A percentile compares a stretch with the other conserved stretches of the same genome.
Evolutionary conservation across 192 early-diverging fungal genomes (phyloP).

Genomic region (Anaeromyces robustus): DNA sequence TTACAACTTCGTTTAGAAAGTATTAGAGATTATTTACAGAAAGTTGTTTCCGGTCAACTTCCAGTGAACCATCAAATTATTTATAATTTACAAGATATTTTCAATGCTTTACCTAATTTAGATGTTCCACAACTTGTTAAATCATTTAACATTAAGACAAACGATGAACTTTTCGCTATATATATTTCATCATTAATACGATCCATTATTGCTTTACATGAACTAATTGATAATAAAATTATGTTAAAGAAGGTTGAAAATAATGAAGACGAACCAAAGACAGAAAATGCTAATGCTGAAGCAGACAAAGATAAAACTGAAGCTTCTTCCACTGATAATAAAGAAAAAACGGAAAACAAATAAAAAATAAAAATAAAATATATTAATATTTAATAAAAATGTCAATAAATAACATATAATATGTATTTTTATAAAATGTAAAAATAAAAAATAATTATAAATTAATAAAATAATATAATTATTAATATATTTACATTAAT

Average conservation of each 20-base stretch:
- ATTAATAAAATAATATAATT: too few relatives aligned
- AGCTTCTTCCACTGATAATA: not conserved
- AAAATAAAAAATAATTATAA: too few relatives aligned
- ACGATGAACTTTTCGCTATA: conserved; percentile 89
- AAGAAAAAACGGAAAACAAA: not conserved
- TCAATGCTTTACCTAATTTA: conserved; percentile 91
- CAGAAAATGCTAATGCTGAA: conserved; percentile 16
- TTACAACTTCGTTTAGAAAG: conserved; percentile 71
- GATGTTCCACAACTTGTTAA: conserved; percentile 57
- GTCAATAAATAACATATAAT: too few relatives aligned
- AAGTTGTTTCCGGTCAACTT: conserved; percentile 68
- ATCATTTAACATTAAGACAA: conserved; percentile 82
- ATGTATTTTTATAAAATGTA: too few relatives aligned
- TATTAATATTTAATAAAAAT: too few relatives aligned
- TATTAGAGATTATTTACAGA: conserved; percentile 72
- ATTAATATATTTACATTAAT: too few relatives aligned
- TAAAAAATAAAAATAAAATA: not conserved
- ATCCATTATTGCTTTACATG: conserved; percentile 90
- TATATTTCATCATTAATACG: conserved; percentile 85
- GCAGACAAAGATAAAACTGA: not conserved
- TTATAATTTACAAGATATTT: conserved; percentile 97
- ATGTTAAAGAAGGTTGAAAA: conserved; percentile 63
- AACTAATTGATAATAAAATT: conserved; percentile 72
- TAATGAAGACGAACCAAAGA: conserved; percentile 39
- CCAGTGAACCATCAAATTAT: conserved; percentile 95